phyloP scores from a whole-genome alignment of 23 red algal genomes.

The Agarophyton chilense region DNA sequence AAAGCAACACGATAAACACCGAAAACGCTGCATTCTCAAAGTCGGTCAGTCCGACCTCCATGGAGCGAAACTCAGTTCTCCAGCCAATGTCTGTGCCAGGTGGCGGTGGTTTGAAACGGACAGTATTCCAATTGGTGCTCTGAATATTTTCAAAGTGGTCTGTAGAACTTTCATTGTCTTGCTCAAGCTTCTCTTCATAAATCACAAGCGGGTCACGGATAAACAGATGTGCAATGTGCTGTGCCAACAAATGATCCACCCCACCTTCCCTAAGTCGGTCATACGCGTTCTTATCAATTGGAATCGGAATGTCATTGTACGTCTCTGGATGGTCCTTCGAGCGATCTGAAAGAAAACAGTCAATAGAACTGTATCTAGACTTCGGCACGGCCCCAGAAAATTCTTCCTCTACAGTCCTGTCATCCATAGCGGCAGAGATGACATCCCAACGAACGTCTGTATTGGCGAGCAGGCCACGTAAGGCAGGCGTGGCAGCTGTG shows the following conservation, averaged over 20 bases:
- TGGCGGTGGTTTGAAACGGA: slow-evolving; percentile 96
- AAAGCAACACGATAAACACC: slow-evolving; percentile 95
- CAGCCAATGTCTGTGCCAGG: slow-evolving; percentile 79
- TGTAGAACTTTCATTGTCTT: slow-evolving; percentile 68
- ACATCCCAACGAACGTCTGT: slow-evolving; percentile 94
- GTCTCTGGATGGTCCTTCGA: slow-evolving; percentile 66
- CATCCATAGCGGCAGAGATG: slow-evolving; percentile 89
- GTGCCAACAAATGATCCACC: slow-evolving; percentile 90
- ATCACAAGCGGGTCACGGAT: slow-evolving; percentile 96
- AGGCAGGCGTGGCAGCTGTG: slow-evolving; percentile 87
- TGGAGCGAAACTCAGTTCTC: slow-evolving; percentile 90
- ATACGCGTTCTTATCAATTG: slow-evolving; percentile 78
- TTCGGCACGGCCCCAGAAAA: slow-evolving; percentile 61
- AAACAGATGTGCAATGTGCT: slow-evolving; percentile 96
- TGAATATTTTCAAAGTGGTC: slow-evolving; percentile 99
- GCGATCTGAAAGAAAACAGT: slow-evolving; percentile 82
- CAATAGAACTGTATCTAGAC: slow-evolving; percentile 93
- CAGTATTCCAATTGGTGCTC: slow-evolving; percentile 99
- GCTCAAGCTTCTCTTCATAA: slow-evolving; percentile 76
- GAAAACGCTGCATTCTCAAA: slow-evolving; percentile 99
- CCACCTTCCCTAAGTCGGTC: slow-evolving; percentile 61
- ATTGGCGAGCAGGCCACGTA: slow-evolving; percentile 85
- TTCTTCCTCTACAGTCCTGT: slow-evolving; percentile 80
- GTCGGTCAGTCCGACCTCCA: slow-evolving; percentile 97
- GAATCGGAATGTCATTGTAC: slow-evolving; percentile 91